Evolutionary conservation across 495 filamentous ascomycete species (phyloP).

Genomic region (Aspergillus funiculosus): DNA sequence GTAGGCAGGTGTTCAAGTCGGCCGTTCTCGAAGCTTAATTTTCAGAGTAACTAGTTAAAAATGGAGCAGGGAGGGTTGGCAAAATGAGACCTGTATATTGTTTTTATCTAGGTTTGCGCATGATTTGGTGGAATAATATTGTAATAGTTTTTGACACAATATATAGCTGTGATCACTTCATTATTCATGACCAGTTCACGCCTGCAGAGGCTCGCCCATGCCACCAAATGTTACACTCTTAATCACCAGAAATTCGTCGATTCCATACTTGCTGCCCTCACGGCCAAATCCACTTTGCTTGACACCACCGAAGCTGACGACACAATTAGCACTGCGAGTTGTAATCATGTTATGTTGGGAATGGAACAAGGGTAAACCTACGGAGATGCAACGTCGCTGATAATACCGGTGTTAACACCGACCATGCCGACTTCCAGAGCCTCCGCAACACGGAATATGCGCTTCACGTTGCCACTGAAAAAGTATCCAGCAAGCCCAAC

Average conservation of each 20-base stretch:
- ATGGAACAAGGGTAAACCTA: slow-evolving; percentile 23
- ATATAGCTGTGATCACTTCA: not conserved
- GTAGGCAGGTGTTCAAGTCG: too few species aligned
- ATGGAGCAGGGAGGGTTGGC: too few species aligned
- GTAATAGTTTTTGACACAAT: not conserved
- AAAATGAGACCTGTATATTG: too few species aligned
- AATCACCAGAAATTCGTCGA: slow-evolving; percentile 78
- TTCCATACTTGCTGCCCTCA: slow-evolving; percentile 87
- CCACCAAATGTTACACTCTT: slow-evolving; percentile 87
- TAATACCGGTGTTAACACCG: slow-evolving; percentile 76
- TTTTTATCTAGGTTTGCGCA: too few species aligned
- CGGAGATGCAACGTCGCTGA: slow-evolving; percentile 74
- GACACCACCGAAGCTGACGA: slow-evolving; percentile 72
- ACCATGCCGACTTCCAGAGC: slow-evolving; percentile 88
- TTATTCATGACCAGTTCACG: slow-evolving; percentile 17
- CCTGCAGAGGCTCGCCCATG: slow-evolving; percentile 54
- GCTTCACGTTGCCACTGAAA: slow-evolving; percentile 66
- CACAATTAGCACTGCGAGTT: slow-evolving; percentile 13
- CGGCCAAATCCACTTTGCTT: slow-evolving; percentile 90
- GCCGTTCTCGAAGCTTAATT: too few species aligned
- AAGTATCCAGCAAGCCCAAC: slow-evolving; percentile 87
- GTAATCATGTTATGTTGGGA: too few species aligned
- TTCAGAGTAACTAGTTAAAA: too few species aligned
- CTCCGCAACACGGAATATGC: slow-evolving; percentile 73
- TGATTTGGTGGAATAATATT: too few species aligned